These are phyloP conservation scores for Exutisphaerella laricina DNA, from an alignment of 2,329 filamentous ascomycete genomes.

Conservation along the genomic window DNA sequence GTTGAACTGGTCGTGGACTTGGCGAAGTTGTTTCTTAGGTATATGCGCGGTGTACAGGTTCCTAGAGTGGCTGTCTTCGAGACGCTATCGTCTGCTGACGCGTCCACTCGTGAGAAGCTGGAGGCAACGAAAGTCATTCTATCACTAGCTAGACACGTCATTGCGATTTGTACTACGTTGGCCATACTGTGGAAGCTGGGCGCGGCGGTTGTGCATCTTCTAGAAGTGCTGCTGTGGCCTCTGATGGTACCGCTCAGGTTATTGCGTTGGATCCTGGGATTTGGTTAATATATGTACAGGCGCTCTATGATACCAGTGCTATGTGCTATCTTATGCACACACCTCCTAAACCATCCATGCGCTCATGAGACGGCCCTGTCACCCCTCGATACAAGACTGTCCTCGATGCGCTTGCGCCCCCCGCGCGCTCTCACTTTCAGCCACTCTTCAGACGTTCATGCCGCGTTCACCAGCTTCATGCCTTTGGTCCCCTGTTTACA, in stretches of 20 bases:
- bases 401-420: no score
- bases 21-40: not conserved
- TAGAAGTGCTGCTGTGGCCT: conserved; percentile 28
- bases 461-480: no score
- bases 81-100: conserved; percentile 6
- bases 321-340: no score
- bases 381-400: no score
- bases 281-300: no score
- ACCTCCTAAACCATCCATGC: no score
- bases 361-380: no score
- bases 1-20: not conserved
- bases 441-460: no score
- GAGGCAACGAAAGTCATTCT: conserved; percentile 24
- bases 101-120: conserved; percentile 22
- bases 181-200: conserved; percentile 26
- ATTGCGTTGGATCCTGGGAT: conserved; percentile 22
- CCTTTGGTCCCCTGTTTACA: no score
- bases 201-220: conserved; percentile 22
- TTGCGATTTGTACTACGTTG: conserved; percentile 24
- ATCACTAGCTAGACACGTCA: conserved; percentile 19
- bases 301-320: no score
- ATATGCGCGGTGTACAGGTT: not conserved
- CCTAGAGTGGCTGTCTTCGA: not conserved
- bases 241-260: conserved; percentile 25
- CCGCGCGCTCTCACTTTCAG: no score